phyloP scores from a whole-genome alignment of 257 asterid genomes.

The Gardenia jasminoides region DNA sequence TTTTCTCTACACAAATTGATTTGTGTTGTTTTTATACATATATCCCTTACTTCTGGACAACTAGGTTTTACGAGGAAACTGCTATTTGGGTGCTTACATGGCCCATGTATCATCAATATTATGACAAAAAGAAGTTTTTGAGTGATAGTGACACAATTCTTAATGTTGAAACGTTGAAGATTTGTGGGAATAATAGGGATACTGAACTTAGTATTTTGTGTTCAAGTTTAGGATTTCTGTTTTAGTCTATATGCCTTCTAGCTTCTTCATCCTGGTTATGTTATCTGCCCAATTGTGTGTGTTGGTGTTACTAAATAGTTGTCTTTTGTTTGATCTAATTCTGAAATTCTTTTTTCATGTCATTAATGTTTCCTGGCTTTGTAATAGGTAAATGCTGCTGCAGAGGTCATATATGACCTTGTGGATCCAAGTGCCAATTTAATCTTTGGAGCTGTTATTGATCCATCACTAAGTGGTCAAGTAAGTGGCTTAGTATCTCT shows the following conservation, averaged over 20 bases:
- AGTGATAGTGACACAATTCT: not conserved
- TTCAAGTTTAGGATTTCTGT: not conserved
- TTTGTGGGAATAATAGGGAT: not conserved
- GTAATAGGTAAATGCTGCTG: conserved; percentile 83
- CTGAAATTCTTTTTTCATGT: not conserved
- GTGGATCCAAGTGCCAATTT: conserved; percentile 96
- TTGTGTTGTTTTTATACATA: not conserved
- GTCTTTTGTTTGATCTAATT: conserved; percentile 12
- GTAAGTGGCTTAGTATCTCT: conserved; percentile 43
- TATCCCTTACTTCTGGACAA: not conserved
- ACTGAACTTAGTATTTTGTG: not conserved
- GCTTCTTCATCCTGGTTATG: not conserved
- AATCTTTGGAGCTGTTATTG: conserved; percentile 91
- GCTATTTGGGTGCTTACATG: not conserved
- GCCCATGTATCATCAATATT: not conserved
- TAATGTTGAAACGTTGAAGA: not conserved
- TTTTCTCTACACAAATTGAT: not conserved
- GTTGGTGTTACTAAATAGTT: not conserved
- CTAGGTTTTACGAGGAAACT: not conserved
- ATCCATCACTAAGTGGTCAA: conserved; percentile 83
- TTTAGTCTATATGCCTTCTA: not conserved
- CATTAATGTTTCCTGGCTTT: not conserved
- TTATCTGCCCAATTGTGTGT: not conserved
- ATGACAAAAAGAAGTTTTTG: not conserved
- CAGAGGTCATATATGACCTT: conserved; percentile 92